These are phyloP conservation scores for Aspergillus bombycis DNA, from an alignment of 2,329 filamentous ascomycete genomes.

Conservation along the genomic window DNA sequence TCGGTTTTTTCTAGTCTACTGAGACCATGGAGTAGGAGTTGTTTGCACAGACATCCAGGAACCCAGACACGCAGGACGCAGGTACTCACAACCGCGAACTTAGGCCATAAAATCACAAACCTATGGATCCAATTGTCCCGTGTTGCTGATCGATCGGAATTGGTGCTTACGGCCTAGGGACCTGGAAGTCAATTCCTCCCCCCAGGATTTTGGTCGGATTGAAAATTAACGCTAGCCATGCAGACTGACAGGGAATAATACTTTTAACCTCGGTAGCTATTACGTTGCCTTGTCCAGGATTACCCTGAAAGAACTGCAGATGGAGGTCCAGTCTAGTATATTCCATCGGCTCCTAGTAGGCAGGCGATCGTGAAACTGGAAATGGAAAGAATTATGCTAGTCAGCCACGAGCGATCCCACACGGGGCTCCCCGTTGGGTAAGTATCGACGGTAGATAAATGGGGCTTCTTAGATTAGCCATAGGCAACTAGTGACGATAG, in stretches of 20 bases:
- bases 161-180: neutral
- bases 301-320: neutral
- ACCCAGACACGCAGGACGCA: neutral
- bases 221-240: neutral
- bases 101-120: neutral
- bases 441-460: slow-evolving; percentile 18
- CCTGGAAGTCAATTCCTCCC: neutral
- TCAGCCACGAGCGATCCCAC: slow-evolving; percentile 15
- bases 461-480: slow-evolving; percentile 8
- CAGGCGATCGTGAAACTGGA: neutral
- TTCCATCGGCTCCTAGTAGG: slow-evolving; percentile 1
- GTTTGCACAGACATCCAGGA: slow-evolving; percentile 6
- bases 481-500: slow-evolving; percentile 8
- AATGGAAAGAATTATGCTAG: neutral
- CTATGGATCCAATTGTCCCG: slow-evolving; percentile 1
- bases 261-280: neutral
- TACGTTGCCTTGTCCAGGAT: neutral
- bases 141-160: slow-evolving; percentile 6
- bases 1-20: slow-evolving; percentile 2
- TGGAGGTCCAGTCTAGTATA: slow-evolving; percentile 6
- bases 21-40: neutral
- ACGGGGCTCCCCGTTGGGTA: slow-evolving; percentile 15
- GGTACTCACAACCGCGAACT: neutral
- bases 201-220: neutral
- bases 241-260: neutral